These are phyloP conservation scores for Paecilomyces dactylethromorphus DNA, from an alignment of 2,329 filamentous ascomycete genomes.

Conservation along the genomic window DNA sequence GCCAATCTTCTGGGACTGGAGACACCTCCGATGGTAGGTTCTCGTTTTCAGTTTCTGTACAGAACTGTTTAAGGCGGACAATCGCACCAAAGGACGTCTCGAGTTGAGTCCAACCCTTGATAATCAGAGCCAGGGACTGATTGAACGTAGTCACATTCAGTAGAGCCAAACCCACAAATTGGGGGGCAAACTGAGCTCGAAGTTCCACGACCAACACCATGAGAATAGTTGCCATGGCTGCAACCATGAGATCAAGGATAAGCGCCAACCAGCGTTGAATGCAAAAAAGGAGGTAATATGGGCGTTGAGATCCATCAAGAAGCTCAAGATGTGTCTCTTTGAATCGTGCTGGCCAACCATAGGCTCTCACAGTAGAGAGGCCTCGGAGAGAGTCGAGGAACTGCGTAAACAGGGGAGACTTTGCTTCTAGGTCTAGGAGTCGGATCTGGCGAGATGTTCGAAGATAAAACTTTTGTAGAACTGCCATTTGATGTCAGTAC, in stretches of 20 bases:
- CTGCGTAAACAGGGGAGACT: constrained; percentile 45
- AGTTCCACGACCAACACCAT: constrained; percentile 6
- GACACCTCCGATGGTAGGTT: background rate
- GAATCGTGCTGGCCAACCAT: constrained; percentile 40
- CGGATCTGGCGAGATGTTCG: constrained; percentile 45
- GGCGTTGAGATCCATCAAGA: constrained; percentile 12
- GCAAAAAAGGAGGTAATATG: constrained; percentile 14
- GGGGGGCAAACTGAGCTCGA: constrained; percentile 26
- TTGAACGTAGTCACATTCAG: constrained; percentile 43
- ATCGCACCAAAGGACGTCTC: constrained; percentile 51
- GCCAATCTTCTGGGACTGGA: background rate
- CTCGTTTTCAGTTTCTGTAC: background rate
- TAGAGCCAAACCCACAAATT: constrained; percentile 40
- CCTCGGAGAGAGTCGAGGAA: constrained; percentile 47
- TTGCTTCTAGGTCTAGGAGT: constrained; percentile 47
- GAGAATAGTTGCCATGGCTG: constrained; percentile 4
- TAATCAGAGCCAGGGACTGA: constrained; percentile 34
- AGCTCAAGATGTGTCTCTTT: constrained; percentile 25
- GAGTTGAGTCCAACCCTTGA: constrained; percentile 44
- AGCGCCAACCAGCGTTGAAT: constrained; percentile 16
- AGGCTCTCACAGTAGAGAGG: constrained; percentile 46
- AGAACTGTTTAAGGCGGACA: background rate
- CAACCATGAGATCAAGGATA: constrained; percentile 11
- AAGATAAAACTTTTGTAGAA: constrained; percentile 44
- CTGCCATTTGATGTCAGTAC: constrained; percentile 31